Evolutionary conservation across 129 eudicot genomes (phyloP).

Genomic region (Escallonia rubra): DNA sequence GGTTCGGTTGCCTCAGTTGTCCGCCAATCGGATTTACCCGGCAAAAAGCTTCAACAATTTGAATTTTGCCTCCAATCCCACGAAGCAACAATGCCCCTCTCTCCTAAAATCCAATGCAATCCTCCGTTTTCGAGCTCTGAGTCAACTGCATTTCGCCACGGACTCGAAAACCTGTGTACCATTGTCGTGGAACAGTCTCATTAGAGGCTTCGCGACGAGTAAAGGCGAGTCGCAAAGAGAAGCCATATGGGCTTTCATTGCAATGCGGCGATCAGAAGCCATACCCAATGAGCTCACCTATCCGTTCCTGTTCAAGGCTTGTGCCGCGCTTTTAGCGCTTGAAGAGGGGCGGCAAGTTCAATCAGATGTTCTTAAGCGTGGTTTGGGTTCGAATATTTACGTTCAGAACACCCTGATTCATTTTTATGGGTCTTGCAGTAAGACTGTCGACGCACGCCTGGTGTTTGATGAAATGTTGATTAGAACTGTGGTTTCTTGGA

Average conservation of each 20-base stretch:
- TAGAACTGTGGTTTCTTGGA: constrained; percentile 70
- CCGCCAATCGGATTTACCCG: not conserved
- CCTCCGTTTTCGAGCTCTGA: constrained; percentile 24
- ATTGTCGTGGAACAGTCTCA: constrained; percentile 34
- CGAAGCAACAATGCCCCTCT: constrained; percentile 15
- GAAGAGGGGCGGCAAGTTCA: constrained; percentile 55
- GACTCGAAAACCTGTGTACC: constrained; percentile 13
- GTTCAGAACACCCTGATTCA: constrained; percentile 52
- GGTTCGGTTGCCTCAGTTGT: not conserved
- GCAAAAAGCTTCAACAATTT: constrained; percentile 14
- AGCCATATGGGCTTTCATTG: constrained; percentile 31
- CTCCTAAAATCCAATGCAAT: constrained; percentile 20
- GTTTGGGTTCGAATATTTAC: constrained; percentile 44
- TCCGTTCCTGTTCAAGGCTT: constrained; percentile 55
- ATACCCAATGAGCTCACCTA: constrained; percentile 39
- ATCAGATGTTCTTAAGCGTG: constrained; percentile 47
- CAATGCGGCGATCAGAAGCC: constrained; percentile 27
- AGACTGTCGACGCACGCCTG: constrained; percentile 37
- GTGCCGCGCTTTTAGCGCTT: constrained; percentile 39
- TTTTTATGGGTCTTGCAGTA: constrained; percentile 48
- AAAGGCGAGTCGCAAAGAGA: constrained; percentile 15
- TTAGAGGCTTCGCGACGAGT: constrained; percentile 18
- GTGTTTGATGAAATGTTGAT: constrained; percentile 62
- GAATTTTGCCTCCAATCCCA: constrained; percentile 4
- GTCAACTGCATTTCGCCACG: not conserved